Conservation (phyloP, 805 yeast genomes). For the Zygotorulaspora danielsina region DNA sequence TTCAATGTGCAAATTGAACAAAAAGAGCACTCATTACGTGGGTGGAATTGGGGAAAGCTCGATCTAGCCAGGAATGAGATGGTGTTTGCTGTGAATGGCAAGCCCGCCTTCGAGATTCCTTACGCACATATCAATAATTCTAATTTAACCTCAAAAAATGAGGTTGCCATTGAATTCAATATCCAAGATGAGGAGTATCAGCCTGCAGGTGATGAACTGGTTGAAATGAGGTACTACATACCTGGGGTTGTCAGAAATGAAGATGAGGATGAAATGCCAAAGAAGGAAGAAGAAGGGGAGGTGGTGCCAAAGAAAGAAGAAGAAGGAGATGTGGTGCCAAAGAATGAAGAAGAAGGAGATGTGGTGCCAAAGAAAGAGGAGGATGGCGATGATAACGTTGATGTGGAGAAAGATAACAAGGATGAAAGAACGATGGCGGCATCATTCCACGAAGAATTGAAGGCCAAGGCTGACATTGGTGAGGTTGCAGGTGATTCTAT, state of each 20-base stretch:
- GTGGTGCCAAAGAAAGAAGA: constrained; percentile 14
- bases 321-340: constrained; percentile 23
- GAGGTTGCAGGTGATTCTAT: constrained; percentile 92
- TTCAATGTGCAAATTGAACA: constrained; percentile 72
- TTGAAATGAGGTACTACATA: constrained; percentile 87
- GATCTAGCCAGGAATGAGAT: constrained; percentile 91
- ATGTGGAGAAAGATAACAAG: constrained; percentile 15
- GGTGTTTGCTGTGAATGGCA: constrained; percentile 77
- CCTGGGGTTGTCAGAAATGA: constrained; percentile 71
- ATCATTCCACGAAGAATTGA: constrained; percentile 83
- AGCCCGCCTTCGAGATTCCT: constrained; percentile 90
- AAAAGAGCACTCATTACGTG: constrained; percentile 88
- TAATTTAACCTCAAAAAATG: constrained; percentile 86
- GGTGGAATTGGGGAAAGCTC: constrained; percentile 98
- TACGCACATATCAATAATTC: constrained; percentile 75
- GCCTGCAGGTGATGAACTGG: constrained; percentile 90
- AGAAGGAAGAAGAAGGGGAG: constrained; percentile 29
- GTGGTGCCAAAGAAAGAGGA: constrained; percentile 22
- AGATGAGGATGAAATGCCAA: constrained; percentile 43
- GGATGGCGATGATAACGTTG: constrained; percentile 35
- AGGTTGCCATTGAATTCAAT: constrained; percentile 85
- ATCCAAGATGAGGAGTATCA: constrained; percentile 50
- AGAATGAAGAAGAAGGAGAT: constrained; percentile 20
- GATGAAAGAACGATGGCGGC: constrained; percentile 63
- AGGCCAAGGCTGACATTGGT: constrained; percentile 91